Evolutionary conservation across 1,284 basidiomycete species (phyloP), one percentile per base, ranked within the genome.

Genomic region (Apiotrichum sp.): DNA sequence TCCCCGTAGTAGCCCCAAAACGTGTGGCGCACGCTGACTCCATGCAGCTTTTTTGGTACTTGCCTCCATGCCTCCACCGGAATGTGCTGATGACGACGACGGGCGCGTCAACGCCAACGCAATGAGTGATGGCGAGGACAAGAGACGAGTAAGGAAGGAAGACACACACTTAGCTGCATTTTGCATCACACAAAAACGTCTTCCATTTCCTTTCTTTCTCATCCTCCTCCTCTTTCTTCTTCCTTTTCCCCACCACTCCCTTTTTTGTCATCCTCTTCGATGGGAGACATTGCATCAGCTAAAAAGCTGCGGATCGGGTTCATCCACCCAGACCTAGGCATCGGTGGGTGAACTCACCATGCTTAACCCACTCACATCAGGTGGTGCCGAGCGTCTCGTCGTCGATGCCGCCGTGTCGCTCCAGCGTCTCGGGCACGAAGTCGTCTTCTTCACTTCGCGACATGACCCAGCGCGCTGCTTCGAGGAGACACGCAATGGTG

Each of bases 361-460:
- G 44, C n/a, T 9, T 6, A n/a, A 10, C 36, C 3, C 32, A 44
- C 50, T 55, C 22, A 47, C 53, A 14, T 1, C 64, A 95, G 93
- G 93, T 63, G 95, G 95, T 11, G 95, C 95, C 1, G 95, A 98
- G 75, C 82, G 93, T 45, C 82, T 98, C 8, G 86, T 98, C 1
- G 93, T 98, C n/a, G 95, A 98, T 73, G 91, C 93, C 14, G 93
- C 95, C 0, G 79, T 95, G 0, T 87, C 89, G 1, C 78, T 98
- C 13, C 88, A 97, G 72, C 78, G 82, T 9, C 80, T 86, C 3
- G 95, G 93, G 0, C 93, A 98, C 72, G 78, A 82, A 0, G 89
- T 98, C n/a, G 83, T 87, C 66, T 85, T 98, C 49, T 96, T 93
- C 75, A 98, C 96, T 1, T 95, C 91, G 0, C 85, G 96, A 66